phyloP scores from a whole-genome alignment of 139 green algal genomes.

The Closterium sp. region DNA sequence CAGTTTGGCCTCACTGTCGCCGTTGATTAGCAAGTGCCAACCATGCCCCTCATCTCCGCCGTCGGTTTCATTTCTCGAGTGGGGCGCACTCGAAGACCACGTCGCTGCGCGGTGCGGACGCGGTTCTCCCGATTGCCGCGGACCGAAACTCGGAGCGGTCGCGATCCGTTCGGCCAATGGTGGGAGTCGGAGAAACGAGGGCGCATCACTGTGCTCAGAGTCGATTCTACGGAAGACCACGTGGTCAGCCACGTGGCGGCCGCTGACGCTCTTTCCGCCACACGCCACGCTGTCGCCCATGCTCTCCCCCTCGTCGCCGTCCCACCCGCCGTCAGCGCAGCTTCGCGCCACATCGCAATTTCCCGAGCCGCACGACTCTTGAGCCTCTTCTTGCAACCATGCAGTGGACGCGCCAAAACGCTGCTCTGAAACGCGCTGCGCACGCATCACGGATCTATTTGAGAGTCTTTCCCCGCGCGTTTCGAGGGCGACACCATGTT shows the following conservation, averaged over 20 bases:
- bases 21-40: background rate
- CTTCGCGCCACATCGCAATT: background rate
- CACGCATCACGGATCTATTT: background rate
- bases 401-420: background rate
- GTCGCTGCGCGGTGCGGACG: background rate
- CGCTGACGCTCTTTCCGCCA: background rate
- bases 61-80: background rate
- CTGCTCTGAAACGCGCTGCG: background rate
- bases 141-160: background rate
- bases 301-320: background rate
- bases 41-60: background rate
- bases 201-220: background rate
- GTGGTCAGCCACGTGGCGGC: background rate
- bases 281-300: background rate
- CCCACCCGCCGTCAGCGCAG: background rate
- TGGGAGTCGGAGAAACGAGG: background rate
- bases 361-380: background rate
- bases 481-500: too few relatives aligned
- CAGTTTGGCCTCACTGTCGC: background rate
- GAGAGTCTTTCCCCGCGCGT: background rate
- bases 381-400: background rate
- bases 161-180: background rate
- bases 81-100: background rate
- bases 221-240: too few relatives aligned
- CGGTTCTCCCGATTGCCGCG: background rate